phyloP scores from a whole-genome alignment of 805 yeast genomes.

The Metschnikowia lunata region DNA sequence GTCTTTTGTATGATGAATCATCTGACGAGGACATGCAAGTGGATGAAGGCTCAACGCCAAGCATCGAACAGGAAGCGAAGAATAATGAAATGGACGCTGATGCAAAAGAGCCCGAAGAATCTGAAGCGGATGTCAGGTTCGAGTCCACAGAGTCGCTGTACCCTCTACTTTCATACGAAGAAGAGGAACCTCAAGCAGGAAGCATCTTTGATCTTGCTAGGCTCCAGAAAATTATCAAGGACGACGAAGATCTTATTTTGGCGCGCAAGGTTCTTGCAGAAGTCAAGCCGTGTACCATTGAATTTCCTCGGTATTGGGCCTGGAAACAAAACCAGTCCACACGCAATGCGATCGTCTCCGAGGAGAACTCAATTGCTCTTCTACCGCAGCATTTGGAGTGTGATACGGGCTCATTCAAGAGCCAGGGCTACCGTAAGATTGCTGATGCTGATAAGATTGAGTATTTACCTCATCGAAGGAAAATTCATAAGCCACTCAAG shows the following conservation, averaged over 20 bases:
- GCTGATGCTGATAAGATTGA: slow-evolving; percentile 68
- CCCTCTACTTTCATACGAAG: slow-evolving; percentile 56
- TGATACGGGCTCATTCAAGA: slow-evolving; percentile 57
- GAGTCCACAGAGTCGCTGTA: slow-evolving; percentile 44
- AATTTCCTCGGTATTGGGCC: slow-evolving; percentile 55
- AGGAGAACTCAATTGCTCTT: slow-evolving; percentile 26
- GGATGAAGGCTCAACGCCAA: slow-evolving; percentile 16
- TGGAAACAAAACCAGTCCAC: slow-evolving; percentile 49
- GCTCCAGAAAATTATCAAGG: slow-evolving; percentile 55
- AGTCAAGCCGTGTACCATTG: slow-evolving; percentile 20
- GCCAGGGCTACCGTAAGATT: slow-evolving; percentile 70
- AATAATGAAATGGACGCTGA: slow-evolving; percentile 16
- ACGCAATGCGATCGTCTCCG: slow-evolving; percentile 20
- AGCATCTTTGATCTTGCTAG: slow-evolving; percentile 40
- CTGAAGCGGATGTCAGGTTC: slow-evolving; percentile 36
- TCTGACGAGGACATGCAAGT: slow-evolving; percentile 28
- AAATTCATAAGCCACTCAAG: slow-evolving; percentile 62
- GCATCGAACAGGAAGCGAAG: slow-evolving; percentile 15
- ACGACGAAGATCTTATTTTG: slow-evolving; percentile 66
- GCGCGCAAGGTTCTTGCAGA: slow-evolving; percentile 42
- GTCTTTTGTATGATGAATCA: slow-evolving; percentile 30
- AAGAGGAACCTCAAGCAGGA: slow-evolving; percentile 29
- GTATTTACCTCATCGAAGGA: slow-evolving; percentile 79
- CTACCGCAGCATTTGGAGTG: slow-evolving; percentile 36
- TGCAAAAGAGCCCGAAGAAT: slow-evolving; percentile 18